Base-by-base conservation (phyloP, 1,284 basidiomycete genomes). In the Apiotrichum sp. region DNA sequence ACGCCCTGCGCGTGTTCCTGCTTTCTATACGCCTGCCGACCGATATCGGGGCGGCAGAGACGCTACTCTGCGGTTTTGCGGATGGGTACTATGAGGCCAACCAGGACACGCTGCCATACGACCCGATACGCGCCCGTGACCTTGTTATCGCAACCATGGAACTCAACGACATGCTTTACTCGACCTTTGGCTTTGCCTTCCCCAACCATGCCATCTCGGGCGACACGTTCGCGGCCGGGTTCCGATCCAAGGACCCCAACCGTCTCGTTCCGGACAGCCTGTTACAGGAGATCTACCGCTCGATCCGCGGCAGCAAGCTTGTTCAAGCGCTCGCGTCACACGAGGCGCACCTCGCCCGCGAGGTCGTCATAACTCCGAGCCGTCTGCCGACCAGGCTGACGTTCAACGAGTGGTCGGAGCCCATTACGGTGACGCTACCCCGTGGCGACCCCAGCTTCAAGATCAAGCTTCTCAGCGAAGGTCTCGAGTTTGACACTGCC, bases 51-150 rank as follows among this genome's bases (percentile, higher is more conserved):
- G 64, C 83, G 2, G 81, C 83, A 58, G 92, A 97, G 71, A 70
- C 73, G 31, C 65, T 83, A 29, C 73, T 84, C 33, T 63, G 73
- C 16, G 83, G 86, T 9, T 93, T 98, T 69, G 88, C 92, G 6
- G 81, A 83, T 60, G 82, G 88, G 32, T 98, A 93, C 89, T 88
- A 89, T 63, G 85, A 87, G 57, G 86, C 87, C n/a, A 98, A 99
- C 70, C 82, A 84, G 13, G 80, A 81, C 46, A 80, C 83, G 36
- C 83, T 92, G 31, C 81, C 86, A 2, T 92, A 86, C 66, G 86
- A 89, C 75, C 85, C 84, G 67, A 86, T 89, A 59, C 78, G 89
- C 50, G 86, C 89, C 1, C 78, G 82, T 56, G 84, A 86, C 36
- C 82, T 98, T 46, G 87, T 92, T 36, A 82, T 88, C 50, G 86